Evolutionary conservation across 352 stramenopile genomes (phyloP).

Genomic region (Phytophthora idaei): DNA sequence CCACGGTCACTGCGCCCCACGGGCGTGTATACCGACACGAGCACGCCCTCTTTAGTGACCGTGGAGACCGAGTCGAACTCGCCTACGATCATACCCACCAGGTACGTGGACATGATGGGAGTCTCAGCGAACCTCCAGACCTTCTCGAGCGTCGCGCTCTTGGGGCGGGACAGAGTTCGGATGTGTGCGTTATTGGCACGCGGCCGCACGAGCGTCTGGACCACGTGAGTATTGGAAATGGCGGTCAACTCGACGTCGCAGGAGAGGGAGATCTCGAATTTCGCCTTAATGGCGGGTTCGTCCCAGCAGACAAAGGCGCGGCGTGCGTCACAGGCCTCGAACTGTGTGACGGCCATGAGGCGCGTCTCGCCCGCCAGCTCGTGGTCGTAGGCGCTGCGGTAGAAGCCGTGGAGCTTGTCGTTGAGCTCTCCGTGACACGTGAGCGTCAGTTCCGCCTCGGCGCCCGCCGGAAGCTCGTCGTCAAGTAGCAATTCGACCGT

Average conservation of each 20-base stretch:
- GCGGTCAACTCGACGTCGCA: slow-evolving; percentile 90
- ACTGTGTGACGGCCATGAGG: slow-evolving; percentile 94
- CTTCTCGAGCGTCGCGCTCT: slow-evolving; percentile 51
- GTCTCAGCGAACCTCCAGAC: slow-evolving; percentile 90
- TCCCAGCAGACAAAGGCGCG: slow-evolving; percentile 98
- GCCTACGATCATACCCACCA: slow-evolving; percentile 93
- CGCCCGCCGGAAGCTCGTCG: slow-evolving; percentile 44
- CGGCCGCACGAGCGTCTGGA: slow-evolving; percentile 71
- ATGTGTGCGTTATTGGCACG: slow-evolving; percentile 63
- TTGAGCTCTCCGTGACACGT: slow-evolving; percentile 77
- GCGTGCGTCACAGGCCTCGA: slow-evolving; percentile 88
- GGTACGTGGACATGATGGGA: slow-evolving; percentile 98
- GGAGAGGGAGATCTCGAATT: slow-evolving; percentile 93
- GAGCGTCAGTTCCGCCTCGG: slow-evolving; percentile 45
- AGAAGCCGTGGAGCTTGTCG: slow-evolving; percentile 97
- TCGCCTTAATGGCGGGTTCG: slow-evolving; percentile 96
- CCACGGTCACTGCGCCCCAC: slow-evolving; percentile 91
- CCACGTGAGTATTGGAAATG: slow-evolving; percentile 97
- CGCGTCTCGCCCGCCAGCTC: slow-evolving; percentile 90
- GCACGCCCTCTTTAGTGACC: slow-evolving; percentile 89
- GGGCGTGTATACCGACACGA: slow-evolving; percentile 96
- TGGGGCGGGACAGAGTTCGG: slow-evolving; percentile 41
- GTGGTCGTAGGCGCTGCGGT: slow-evolving; percentile 93
- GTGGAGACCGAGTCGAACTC: slow-evolving; percentile 96
- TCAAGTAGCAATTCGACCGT: slow-evolving; percentile 59